These are phyloP conservation scores for Globisporangium heterothallicum DNA, from an alignment of 352 stramenopile genomes.

Conservation along the genomic window DNA sequence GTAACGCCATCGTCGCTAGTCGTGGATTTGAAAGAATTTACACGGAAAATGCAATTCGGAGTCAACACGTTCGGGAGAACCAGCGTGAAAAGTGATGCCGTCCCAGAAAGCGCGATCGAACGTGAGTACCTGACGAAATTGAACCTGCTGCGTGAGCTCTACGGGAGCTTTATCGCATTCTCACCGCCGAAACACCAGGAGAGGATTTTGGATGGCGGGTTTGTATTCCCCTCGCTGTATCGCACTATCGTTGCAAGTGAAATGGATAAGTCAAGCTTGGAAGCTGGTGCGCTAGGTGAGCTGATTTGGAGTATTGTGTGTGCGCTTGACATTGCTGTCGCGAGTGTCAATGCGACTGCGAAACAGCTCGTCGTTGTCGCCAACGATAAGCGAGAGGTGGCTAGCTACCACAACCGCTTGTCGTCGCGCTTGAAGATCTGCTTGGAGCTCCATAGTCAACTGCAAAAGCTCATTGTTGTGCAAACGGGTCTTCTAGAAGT, in stretches of 20 bases:
- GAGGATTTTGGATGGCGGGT: conserved; percentile 39
- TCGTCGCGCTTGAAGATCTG: conserved; percentile 31
- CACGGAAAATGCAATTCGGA: conserved; percentile 36
- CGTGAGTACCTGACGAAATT: conserved; percentile 38
- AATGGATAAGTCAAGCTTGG: conserved; percentile 5
- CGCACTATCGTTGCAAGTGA: conserved; percentile 9
- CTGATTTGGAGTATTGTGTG: conserved; percentile 55
- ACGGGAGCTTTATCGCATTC: conserved; percentile 39
- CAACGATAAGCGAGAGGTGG: neutral
- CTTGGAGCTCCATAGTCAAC: conserved; percentile 37
- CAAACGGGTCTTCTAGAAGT: conserved; percentile 20
- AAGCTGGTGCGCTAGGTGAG: conserved; percentile 16
- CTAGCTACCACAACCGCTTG: conserved; percentile 14
- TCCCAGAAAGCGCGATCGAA: conserved; percentile 13
- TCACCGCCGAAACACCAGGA: conserved; percentile 19
- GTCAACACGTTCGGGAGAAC: neutral
- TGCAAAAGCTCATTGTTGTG: conserved; percentile 26
- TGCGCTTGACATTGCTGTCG: conserved; percentile 36
- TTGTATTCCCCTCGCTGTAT: conserved; percentile 32
- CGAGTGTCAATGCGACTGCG: conserved; percentile 16
- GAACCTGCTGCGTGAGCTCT: conserved; percentile 41
- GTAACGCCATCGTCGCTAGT: conserved; percentile 12
- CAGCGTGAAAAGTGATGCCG: too few species aligned
- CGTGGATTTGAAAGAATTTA: conserved; percentile 34
- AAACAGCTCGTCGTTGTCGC: neutral